Evolutionary conservation across 352 stramenopile genomes (phyloP), one percentile per base, ranked within the genome.

Genomic region (Globisporangium splendens): DNA sequence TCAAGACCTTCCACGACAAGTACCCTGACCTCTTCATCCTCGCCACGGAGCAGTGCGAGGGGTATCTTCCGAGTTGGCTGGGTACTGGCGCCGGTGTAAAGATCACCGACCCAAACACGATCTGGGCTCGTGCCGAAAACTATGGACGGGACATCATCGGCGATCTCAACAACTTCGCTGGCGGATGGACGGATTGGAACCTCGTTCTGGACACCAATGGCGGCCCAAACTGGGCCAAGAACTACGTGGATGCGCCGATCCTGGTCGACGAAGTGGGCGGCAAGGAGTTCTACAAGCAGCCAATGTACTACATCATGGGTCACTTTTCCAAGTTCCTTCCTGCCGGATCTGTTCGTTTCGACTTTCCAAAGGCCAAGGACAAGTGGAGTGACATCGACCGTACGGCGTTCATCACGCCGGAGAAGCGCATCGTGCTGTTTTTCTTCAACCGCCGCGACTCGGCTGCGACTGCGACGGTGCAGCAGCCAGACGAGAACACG

Each of bases 111-210:
- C 50, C 65, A 13, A 63, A 75, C 50, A 52, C 57, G 17, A 59
- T 56, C 39, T 86, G 72, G 74, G 56, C 68, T 31, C 62, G 76
- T 51, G 75, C 66, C 11, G 71, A 92, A 50, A 73, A 68, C 50
- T 75, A 85, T 31, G 66, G 65, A 10, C 70, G 78, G 46, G 77
- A 91, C 65, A 84, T 91, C 41, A 68, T 92, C 44, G 73, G 76
- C 50, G 78, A 91, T 64, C 50, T 92, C 28, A 66, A 73, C 44
- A 86, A 72, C 61, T 72, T 60, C 54, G 66, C 79, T 21, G 50
- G 56, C 1, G 76, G 77, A 15, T 93, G 79, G 82, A 85, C 74
- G 48, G 76, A 92, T 66, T 92, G 83, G 79, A 89, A 92, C 59
- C 50, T 91, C n/a, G 56, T 88, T 28, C 72, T 91, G 10, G 63